phyloP scores from a whole-genome alignment of 2,329 filamentous ascomycete genomes.

The Aspergillus intermedius region DNA sequence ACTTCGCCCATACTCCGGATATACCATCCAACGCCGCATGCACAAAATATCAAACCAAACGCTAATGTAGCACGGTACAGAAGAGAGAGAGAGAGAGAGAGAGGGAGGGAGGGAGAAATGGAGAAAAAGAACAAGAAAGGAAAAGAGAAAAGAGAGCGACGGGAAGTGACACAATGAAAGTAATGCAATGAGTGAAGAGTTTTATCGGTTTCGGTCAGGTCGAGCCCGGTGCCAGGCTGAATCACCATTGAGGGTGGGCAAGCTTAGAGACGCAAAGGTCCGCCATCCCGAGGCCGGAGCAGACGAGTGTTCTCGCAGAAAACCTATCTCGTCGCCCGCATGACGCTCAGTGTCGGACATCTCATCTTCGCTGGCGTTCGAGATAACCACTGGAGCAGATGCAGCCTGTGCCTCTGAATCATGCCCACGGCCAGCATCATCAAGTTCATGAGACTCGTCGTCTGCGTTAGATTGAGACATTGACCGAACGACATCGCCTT shows the following conservation, averaged over 20 bases:
- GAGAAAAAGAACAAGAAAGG: too few relatives aligned
- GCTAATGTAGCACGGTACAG: slow-evolving; percentile 25
- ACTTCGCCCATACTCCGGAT: slow-evolving; percentile 14
- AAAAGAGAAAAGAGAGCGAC: slow-evolving; percentile 2
- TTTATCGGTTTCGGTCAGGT: slow-evolving; percentile 33
- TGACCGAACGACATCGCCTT: slow-evolving; percentile 78
- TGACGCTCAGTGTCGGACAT: slow-evolving; percentile 40
- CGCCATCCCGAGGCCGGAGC: slow-evolving; percentile 37
- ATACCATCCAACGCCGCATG: slow-evolving; percentile 22
- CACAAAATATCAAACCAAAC: slow-evolving; percentile 8
- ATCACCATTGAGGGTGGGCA: slow-evolving; percentile 42
- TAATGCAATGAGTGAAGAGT: background rate
- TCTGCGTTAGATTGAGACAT: slow-evolving; percentile 43
- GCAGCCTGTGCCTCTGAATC: slow-evolving; percentile 43
- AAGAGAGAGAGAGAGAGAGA: background rate
- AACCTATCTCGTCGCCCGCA: slow-evolving; percentile 25
- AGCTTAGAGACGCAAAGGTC: slow-evolving; percentile 38
- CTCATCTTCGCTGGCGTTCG: slow-evolving; percentile 27
- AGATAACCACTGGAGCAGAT: slow-evolving; percentile 46
- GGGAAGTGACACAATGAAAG: background rate
- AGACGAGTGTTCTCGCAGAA: slow-evolving; percentile 27
- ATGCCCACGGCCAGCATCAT: background rate
- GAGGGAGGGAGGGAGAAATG: slow-evolving; percentile 2
- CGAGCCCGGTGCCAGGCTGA: slow-evolving; percentile 39
- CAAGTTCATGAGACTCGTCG: background rate